These are phyloP conservation scores for Dothideomycetidae sp. DNA, from an alignment of 2,329 filamentous ascomycete genomes.

Conservation along the genomic window DNA sequence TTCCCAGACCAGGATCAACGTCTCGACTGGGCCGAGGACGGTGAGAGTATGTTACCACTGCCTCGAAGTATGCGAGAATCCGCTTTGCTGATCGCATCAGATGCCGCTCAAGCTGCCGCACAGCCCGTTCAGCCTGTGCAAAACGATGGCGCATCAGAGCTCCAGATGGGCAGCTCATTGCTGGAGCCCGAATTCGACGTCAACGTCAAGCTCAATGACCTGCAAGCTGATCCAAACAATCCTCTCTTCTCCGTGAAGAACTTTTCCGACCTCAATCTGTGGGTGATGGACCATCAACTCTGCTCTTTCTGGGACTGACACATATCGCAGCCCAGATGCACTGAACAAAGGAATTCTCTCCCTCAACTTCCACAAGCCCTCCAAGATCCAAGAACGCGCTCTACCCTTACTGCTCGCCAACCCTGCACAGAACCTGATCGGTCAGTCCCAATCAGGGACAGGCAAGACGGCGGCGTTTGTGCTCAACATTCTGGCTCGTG, in stretches of 20 bases:
- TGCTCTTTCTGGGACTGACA: constrained; percentile 12
- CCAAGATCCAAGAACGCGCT: constrained; percentile 93
- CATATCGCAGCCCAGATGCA: constrained; percentile 34
- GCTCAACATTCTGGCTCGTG: constrained; percentile 73
- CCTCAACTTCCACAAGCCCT: constrained; percentile 86
- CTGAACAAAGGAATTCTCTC: constrained; percentile 64
- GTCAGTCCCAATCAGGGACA: constrained; percentile 97
- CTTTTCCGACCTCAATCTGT: constrained; percentile 81
- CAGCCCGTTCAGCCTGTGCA: constrained; percentile 1
- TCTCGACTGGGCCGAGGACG: constrained; percentile 24
- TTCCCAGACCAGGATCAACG: constrained; percentile 10
- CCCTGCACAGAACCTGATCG: constrained; percentile 88
- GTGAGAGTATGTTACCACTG: constrained; percentile 11
- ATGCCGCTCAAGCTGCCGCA: no score
- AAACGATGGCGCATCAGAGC: constrained; percentile 32
- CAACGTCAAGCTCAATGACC: constrained; percentile 79
- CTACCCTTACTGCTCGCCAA: constrained; percentile 75
- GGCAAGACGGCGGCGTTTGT: constrained; percentile 97
- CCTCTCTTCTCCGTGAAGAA: constrained; percentile 72
- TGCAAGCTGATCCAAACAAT: constrained; percentile 74
- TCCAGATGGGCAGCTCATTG: constrained; percentile 30
- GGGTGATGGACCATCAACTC: constrained; percentile 25
- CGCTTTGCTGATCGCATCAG: no score
- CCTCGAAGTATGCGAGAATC: no score
- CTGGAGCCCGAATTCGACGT: constrained; percentile 70